Percentiles rank a stretch among this genome's conserved stretches.
phyloP scores from a whole-genome alignment of 2,329 filamentous ascomycete genomes.

The Aspergillus tanneri region DNA sequence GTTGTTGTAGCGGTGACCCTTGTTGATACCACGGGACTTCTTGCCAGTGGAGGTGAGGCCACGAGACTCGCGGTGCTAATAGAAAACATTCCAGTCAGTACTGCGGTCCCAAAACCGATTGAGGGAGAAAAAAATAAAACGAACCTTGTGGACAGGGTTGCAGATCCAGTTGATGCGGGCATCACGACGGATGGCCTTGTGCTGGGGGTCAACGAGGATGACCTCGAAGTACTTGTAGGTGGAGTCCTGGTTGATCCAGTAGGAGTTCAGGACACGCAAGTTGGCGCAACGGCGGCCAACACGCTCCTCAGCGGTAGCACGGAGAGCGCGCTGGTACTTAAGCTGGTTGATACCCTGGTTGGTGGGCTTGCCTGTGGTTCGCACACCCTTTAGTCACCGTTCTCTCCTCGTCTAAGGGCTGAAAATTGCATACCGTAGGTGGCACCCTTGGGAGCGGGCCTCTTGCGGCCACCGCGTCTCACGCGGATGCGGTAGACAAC shows the following conservation, averaged over 20 bases:
- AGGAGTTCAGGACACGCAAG: constrained; percentile 98
- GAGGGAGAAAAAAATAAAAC: constrained; percentile 10
- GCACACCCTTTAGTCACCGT: constrained; percentile 19
- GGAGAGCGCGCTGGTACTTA: constrained; percentile 99
- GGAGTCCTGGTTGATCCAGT: constrained; percentile 99
- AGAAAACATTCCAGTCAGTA: constrained; percentile 24
- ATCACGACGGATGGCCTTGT: constrained; percentile 99
- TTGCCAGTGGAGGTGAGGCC: constrained; percentile 98
- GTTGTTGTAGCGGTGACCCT: constrained; percentile 99
- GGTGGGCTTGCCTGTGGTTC: constrained; percentile 87
- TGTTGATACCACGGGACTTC: constrained; percentile 99
- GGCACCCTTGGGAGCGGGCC: constrained; percentile 93
- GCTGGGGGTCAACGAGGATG: constrained; percentile 98
- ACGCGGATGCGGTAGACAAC: constrained; percentile 99
- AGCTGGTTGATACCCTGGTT: constrained; percentile 99
- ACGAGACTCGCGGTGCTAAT: constrained; percentile 88
- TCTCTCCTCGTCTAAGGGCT: constrained; percentile 22
- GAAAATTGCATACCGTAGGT: constrained; percentile 76
- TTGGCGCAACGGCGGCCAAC: constrained; percentile 98
- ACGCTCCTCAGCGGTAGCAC: constrained; percentile 98
- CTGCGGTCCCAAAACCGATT: neutral
- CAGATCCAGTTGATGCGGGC: constrained; percentile 99
- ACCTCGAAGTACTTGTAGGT: constrained; percentile 99
- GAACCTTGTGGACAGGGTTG: constrained; percentile 93
- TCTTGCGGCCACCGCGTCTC: constrained; percentile 98